Base-by-base conservation (phyloP, 306 rosid species). In the Hylodesmum podocarpum region DNA sequence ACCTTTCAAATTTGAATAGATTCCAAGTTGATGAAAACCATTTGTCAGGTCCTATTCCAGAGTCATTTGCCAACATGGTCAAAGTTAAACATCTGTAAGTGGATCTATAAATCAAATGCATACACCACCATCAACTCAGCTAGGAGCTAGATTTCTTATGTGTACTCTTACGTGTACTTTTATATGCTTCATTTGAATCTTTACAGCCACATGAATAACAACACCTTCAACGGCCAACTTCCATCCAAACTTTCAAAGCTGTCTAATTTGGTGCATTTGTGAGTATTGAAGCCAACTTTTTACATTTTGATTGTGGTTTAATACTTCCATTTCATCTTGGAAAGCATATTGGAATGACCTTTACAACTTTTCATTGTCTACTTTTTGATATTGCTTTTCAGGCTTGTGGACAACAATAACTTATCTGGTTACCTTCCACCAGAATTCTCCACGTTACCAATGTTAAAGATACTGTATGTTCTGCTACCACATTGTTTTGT, bases 201-300 rank as follows among this genome's bases (percentile, higher is more conserved):
- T 86, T 77, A 69, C 90, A 88, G 92, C 63, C 92, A 88, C 88
- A 41, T 88, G 80, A 88, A 88, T 78, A 88, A 88, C 85, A 88
- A 88, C 77, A 79, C 92, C 9, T 84, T 88, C 66, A 79, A 2
- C 58, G 81, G 87, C 74, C 83, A 73, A 86, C 80, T 88, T 79
- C 88, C 92, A 46, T 15, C 68, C 13, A 67, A 66, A 73, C 88
- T 88, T 80, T 84, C 90, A 39, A 80, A 73, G 14, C 81, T 88
- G 49, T 18, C 84, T 24, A 40, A 16, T 28, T 82, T 88, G 73
- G 27, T 69, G 55, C 92, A 88, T 61, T 61, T 88, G 92, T 88
- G 81, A 88, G 92, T 79, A 76, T 70, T 21, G 21, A 74, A 74
- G 72, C 82, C 74, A n/a, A 24, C 4, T 41, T 53, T 63, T 72